Evolutionary conservation across 2,329 filamentous ascomycete species (phyloP).

Genomic region (Meredithiella fracta): DNA sequence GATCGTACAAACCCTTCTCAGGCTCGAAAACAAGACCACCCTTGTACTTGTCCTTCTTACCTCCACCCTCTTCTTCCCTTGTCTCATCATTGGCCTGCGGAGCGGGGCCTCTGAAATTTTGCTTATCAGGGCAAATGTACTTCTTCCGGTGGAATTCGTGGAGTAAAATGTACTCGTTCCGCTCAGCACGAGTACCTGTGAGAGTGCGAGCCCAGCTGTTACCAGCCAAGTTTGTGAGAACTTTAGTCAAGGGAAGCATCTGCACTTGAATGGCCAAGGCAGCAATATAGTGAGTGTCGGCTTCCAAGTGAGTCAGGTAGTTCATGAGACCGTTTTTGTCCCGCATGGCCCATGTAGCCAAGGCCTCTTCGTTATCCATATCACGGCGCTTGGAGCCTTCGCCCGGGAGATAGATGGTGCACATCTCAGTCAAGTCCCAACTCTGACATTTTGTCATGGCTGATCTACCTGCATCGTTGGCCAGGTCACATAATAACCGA

Average conservation of each 20-base stretch:
- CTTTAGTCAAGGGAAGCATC: constrained; percentile 83
- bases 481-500: constrained; percentile 79
- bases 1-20: constrained; percentile 93
- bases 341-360: constrained; percentile 69
- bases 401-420: constrained; percentile 66
- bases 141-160: constrained; percentile 95
- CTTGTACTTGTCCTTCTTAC: constrained; percentile 99
- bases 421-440: constrained; percentile 97
- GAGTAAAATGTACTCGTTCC: constrained; percentile 96
- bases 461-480: constrained; percentile 93
- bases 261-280: constrained; percentile 79
- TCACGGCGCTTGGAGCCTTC: constrained; percentile 55
- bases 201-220: constrained; percentile 97
- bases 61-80: constrained; percentile 43
- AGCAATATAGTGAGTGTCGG: constrained; percentile 90
- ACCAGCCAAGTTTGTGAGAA: constrained; percentile 87
- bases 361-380: constrained; percentile 69
- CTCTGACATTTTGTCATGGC: constrained; percentile 95
- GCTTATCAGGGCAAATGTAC: constrained; percentile 95
- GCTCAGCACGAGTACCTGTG: constrained; percentile 87
- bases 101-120: constrained; percentile 49
- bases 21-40: constrained; percentile 96
- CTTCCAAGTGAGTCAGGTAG: constrained; percentile 84
- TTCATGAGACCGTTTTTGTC: constrained; percentile 75
- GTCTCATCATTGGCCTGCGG: constrained; percentile 10